A percentile compares a stretch with the other conserved stretches of the same genome.
phyloP scores from a whole-genome alignment of 192 early-diverging fungal species.

The Entomortierella parvispora region DNA sequence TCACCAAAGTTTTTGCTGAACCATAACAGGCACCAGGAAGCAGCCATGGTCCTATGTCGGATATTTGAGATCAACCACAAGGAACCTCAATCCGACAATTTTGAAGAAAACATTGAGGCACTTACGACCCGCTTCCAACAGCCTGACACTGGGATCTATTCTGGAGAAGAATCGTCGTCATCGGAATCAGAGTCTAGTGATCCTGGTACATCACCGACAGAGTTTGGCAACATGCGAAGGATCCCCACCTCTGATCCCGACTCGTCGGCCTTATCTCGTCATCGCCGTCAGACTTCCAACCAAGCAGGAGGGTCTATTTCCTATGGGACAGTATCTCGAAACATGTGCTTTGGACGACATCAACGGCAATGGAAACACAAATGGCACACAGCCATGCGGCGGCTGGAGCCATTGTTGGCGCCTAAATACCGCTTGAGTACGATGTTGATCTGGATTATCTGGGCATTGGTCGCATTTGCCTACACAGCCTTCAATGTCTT shows the following conservation, averaged over 20 bases:
- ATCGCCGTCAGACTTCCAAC: not conserved
- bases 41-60: constrained; percentile 71
- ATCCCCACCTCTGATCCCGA: not conserved
- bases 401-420: constrained; percentile 64
- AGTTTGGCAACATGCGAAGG: not conserved
- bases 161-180: constrained; percentile 15
- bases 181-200: constrained; percentile 21
- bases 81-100: constrained; percentile 27
- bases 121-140: constrained; percentile 24
- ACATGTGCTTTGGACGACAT: constrained; percentile 23
- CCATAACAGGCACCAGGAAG: constrained; percentile 69
- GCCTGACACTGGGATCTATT: not conserved
- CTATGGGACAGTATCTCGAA: no score
- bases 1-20: constrained; percentile 83
- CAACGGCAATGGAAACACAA: constrained; percentile 3
- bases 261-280: not conserved
- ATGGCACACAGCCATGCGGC: constrained; percentile 9
- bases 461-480: constrained; percentile 78
- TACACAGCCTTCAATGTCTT: constrained; percentile 94
- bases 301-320: no score
- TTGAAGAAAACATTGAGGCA: constrained; percentile 43
- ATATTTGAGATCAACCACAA: constrained; percentile 73
- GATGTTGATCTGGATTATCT: constrained; percentile 78
- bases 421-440: constrained; percentile 69
- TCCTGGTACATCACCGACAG: not conserved